A percentile compares a stretch with the other conserved stretches of the same genome.
These are phyloP conservation scores for Beauveria bassiana DNA, from an alignment of 2,329 filamentous ascomycete genomes.

Conservation along the genomic window DNA sequence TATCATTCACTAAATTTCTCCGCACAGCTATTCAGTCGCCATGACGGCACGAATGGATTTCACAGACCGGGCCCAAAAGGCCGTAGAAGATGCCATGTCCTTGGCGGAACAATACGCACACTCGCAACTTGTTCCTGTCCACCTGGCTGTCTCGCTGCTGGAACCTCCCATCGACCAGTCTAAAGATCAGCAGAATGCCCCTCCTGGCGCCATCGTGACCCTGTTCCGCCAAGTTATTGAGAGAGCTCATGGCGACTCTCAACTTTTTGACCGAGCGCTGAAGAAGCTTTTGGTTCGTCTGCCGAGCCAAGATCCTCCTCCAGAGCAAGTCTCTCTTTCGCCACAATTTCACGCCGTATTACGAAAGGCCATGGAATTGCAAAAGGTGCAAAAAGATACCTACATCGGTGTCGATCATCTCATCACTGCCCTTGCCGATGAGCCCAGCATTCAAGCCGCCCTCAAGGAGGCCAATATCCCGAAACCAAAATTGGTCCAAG, in stretches of 20 bases:
- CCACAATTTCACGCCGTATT: slow-evolving; percentile 77
- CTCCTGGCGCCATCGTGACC: slow-evolving; percentile 56
- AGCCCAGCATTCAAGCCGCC: slow-evolving; percentile 61
- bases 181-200: slow-evolving; percentile 74
- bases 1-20: neutral
- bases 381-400: slow-evolving; percentile 95
- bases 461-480: slow-evolving; percentile 85
- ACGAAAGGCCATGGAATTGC: slow-evolving; percentile 76
- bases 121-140: slow-evolving; percentile 81
- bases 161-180: slow-evolving; percentile 68
- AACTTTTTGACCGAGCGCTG: slow-evolving; percentile 77
- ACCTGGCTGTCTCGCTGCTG: slow-evolving; percentile 77
- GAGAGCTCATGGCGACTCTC: slow-evolving; percentile 84
- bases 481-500: slow-evolving; percentile 82
- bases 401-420: slow-evolving; percentile 94
- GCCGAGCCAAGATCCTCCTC: slow-evolving; percentile 90
- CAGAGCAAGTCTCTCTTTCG: slow-evolving; percentile 77
- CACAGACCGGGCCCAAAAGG: slow-evolving; percentile 86
- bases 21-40: slow-evolving; percentile 22
- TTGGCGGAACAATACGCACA: slow-evolving; percentile 87
- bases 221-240: slow-evolving; percentile 94
- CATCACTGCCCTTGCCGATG: slow-evolving; percentile 77
- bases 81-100: slow-evolving; percentile 79
- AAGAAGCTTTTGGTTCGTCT: slow-evolving; percentile 88
- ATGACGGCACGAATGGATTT: slow-evolving; percentile 82